Conservation (phyloP, 176 grass and related monocot species). For the Alloteropsis semialata region DNA sequence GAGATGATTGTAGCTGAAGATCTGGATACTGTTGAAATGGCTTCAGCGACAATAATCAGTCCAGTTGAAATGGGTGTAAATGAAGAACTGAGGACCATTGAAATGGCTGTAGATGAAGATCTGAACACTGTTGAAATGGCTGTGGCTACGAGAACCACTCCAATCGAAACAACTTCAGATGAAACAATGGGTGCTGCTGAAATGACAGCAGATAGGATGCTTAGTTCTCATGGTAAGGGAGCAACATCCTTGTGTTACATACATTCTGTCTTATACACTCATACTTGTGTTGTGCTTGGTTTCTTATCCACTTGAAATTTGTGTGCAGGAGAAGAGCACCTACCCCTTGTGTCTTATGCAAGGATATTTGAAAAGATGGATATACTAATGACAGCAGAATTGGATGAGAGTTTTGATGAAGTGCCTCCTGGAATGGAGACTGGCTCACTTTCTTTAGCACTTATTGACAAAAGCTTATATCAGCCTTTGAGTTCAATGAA, state of each 20-base stretch:
- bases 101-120: constrained; percentile 31
- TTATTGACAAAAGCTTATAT: constrained; percentile 44
- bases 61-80: not conserved
- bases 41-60: not conserved
- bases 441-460: constrained; percentile 28
- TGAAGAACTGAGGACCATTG: not conserved
- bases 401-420: constrained; percentile 64
- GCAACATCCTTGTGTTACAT: constrained; percentile 24
- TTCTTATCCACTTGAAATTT: constrained; percentile 26
- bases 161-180: constrained; percentile 8
- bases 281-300: constrained; percentile 9
- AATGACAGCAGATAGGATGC: not conserved
- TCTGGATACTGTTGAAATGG: constrained; percentile 1
- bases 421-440: constrained; percentile 60
- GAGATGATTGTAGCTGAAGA: constrained; percentile 32
- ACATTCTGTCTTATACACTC: constrained; percentile 11
- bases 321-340: constrained; percentile 36
- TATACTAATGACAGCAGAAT: constrained; percentile 25
- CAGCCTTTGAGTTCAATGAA: constrained; percentile 34
- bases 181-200: not conserved
- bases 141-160: not conserved
- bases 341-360: constrained; percentile 32
- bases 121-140: not conserved
- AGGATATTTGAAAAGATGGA: constrained; percentile 72
- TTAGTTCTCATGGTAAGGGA: constrained; percentile 1